Evolutionary conservation across 495 filamentous ascomycete species (phyloP), one percentile per base, ranked within the genome.

Genomic region (Penicillium robsamsonii): DNA sequence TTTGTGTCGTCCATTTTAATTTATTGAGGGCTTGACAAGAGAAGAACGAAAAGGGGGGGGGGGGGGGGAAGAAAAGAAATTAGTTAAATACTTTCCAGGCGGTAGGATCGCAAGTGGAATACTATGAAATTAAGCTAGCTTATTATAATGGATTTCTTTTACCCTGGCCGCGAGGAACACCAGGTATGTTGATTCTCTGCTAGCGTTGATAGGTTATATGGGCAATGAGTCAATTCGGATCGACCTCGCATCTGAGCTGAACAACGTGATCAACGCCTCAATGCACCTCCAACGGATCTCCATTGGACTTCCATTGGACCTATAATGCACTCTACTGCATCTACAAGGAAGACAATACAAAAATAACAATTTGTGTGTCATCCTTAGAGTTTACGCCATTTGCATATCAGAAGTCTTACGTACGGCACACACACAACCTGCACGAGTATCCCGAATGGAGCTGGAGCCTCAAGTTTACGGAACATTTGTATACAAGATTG

Each of bases 331-430:
- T 17, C 29, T 12, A 20, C 10, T 47, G 48, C 7, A 41, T 17
- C 5, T 40, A 18, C 22, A 27, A 27, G 33, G 7, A n/a, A 24
- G n/a, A 0, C 6, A 24, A 22, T 17, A 27, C 44, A 11, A 3
- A 38, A 24, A 37, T 0, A 15, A 15, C n/a, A 20, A 38, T 3
- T 11, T 42, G 29, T 54, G 42, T 37, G 51, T 46, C 51, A 46
- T 24, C 40, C 13, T 46, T 46, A 27, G 31, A 54, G 52, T 54
- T 54, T n/a, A 35, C 42, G 22, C 31, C 52, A 30, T 54, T 46
- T 15, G 30, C 30, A 24, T 18, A 27, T 46, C 29, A 3, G 25
- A 25, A 17, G 17, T 15, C 37, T 42, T 17, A 38, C n/a, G 35
- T 17, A 17, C 15, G 4, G 15, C 13, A 7, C 35, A 13, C 12